Base-by-base conservation (phyloP, 2,329 filamentous ascomycete genomes). In the Tolypocladium tundrense region DNA sequence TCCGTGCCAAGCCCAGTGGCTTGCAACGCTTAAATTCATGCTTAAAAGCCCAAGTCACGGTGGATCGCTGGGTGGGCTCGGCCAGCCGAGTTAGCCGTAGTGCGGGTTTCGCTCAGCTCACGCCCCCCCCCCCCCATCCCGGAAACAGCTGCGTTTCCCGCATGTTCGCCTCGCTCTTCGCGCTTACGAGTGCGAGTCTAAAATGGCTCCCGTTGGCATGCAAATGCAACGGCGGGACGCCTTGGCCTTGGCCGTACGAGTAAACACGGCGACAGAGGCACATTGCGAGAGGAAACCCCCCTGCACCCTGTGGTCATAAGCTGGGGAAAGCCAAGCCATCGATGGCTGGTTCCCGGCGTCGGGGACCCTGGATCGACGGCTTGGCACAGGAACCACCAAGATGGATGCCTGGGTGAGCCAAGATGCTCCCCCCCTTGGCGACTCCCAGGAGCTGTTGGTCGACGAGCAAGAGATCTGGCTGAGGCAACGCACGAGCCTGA, bases 1-100 rank as follows among this genome's bases (percentile, higher is more conserved):
- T 62, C 65, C 62, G 64, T 70, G 74, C 74, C 73, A 76, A 76
- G 74, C 64, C 64, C 55, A 69, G 70, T 75, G 72, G 72, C 74
- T 73, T 71, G 70, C 71, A 75, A 77, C 73, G 74, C 73, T 77
- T 77, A 77, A 77, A 77, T 75, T 75, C 74, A 77, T 77, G 74
- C 74, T 77, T 77, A 77, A 77, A 75, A 68, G 63, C 69, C 64
- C 63, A 61, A 65, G 54, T 54, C 58, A 42, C 53, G 55, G 56
- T 57, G 53, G 52, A 56, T 41, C 50, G 52, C 43, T 50, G 43
- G 27, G 24, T 35, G 54, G 40, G 21, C 50, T 42, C 13, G 35
- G 37, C 40, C 45, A 52, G 63, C 63, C 63, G 62, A 63, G 56
- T 61, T 63, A 62, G 40, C 63, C 62, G 63, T 60, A 58, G 60